phyloP scores from a whole-genome alignment of 805 yeast species.

The Myxozyma vanderwaltii region DNA sequence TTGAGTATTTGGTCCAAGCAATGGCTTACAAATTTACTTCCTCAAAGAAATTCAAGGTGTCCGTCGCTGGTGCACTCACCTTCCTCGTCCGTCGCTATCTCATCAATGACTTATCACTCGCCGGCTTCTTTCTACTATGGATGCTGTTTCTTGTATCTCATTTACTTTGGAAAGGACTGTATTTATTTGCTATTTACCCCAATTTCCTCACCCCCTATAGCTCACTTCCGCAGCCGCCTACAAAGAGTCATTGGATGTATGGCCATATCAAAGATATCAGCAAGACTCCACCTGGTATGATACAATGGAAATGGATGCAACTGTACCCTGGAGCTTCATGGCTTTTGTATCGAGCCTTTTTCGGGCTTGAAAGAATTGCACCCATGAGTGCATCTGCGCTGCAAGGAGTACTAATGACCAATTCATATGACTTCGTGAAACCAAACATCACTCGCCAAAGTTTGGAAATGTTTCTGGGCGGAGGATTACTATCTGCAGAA shows the following conservation, averaged over 20 bases:
- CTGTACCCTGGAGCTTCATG: constrained; percentile 9
- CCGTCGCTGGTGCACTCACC: constrained; percentile 19
- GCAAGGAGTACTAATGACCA: constrained; percentile 20
- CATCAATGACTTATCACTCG: constrained; percentile 4
- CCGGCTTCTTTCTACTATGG: constrained; percentile 11
- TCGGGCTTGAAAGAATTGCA: constrained; percentile 14
- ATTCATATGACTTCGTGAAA: constrained; percentile 25
- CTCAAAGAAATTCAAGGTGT: constrained; percentile 10
- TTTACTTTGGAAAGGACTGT: neutral
- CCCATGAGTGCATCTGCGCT: constrained; percentile 13
- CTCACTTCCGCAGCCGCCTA: constrained; percentile 16
- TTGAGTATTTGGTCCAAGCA: neutral
- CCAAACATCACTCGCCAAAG: constrained; percentile 2
- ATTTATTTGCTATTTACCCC: constrained; percentile 11
- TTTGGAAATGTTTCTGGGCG: constrained; percentile 15
- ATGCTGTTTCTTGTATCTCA: neutral
- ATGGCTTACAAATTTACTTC: constrained; percentile 18
- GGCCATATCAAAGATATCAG: constrained; percentile 8
- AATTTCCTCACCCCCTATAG: constrained; percentile 20
- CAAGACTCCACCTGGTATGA: constrained; percentile 4
- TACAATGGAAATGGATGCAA: constrained; percentile 19
- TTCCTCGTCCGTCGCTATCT: constrained; percentile 12
- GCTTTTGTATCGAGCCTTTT: constrained; percentile 15
- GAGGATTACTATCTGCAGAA: constrained; percentile 28
- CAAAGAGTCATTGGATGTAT: constrained; percentile 19